These are phyloP conservation scores for Senna tora DNA, from an alignment of 306 rosid genomes.

Conservation along the genomic window DNA sequence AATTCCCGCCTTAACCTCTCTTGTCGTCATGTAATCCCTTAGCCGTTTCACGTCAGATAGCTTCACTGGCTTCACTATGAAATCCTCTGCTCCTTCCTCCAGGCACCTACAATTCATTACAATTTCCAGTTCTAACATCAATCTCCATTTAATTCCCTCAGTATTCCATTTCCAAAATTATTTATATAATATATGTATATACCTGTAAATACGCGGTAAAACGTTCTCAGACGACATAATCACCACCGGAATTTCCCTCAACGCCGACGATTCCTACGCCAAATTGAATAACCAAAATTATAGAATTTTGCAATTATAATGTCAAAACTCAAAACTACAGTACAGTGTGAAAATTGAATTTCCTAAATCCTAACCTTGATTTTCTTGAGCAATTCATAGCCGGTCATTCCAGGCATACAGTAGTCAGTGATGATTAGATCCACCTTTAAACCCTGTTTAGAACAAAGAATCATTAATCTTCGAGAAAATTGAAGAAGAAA, in stretches of 20 bases:
- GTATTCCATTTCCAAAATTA: not conserved
- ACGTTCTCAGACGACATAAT: conserved; percentile 97
- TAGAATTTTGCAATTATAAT: not conserved
- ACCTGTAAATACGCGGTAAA: conserved; percentile 92
- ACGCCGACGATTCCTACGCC: conserved; percentile 74
- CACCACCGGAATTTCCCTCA: conserved; percentile 84
- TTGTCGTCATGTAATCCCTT: conserved; percentile 58
- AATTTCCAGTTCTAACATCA: too few species aligned
- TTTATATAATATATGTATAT: not conserved
- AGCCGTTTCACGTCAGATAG: conserved; percentile 83
- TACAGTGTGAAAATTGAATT: not conserved
- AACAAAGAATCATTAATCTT: conserved; percentile 13
- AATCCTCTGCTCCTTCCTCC: conserved; percentile 98
- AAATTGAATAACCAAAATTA: not conserved
- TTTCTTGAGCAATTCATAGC: conserved; percentile 89
- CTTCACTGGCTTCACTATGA: conserved; percentile 94
- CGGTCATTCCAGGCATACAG: conserved; percentile 99
- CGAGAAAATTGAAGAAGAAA: not conserved
- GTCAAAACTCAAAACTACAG: not conserved
- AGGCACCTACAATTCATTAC: conserved; percentile 56
- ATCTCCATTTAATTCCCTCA: not conserved
- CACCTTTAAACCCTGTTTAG: conserved; percentile 65
- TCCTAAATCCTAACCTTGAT: conserved; percentile 62
- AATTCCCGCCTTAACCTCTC: conserved; percentile 47
- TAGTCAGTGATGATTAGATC: conserved; percentile 97